Percentiles rank a stretch among this genome's conserved stretches.
These are phyloP conservation scores for Terfezia claveryi DNA, from an alignment of 495 filamentous ascomycete genomes.

Conservation along the genomic window DNA sequence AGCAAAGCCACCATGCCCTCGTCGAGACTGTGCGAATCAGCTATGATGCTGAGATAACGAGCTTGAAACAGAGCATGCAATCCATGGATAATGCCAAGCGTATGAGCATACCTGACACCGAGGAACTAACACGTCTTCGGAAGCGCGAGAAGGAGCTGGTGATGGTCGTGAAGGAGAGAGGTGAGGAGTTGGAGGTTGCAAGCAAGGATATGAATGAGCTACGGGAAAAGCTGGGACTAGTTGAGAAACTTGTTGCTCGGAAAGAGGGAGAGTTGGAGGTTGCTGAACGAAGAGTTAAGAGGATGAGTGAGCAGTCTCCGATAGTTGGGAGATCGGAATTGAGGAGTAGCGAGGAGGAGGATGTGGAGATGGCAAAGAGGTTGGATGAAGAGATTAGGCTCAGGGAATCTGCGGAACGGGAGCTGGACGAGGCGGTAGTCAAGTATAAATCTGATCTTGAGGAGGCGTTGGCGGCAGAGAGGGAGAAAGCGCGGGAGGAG, in stretches of 20 bases:
- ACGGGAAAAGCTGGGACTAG: constrained; percentile 2
- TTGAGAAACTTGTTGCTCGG: constrained; percentile 8
- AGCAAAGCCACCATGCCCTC: not conserved
- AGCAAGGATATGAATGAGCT: constrained; percentile 7
- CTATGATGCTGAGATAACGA: constrained; percentile 2
- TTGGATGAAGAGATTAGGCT: not conserved
- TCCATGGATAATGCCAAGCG: not conserved
- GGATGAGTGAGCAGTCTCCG: not conserved
- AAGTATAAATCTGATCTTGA: constrained; percentile 6
- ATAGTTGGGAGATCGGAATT: not conserved
- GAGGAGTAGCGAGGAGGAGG: constrained; percentile 4
- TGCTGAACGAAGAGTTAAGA: not conserved
- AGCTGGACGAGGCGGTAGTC: constrained; percentile 3
- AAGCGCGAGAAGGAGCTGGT: constrained; percentile 6
- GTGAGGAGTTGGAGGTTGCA: constrained; percentile 14
- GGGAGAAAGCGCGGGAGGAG: not conserved
- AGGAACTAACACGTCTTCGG: constrained; percentile 1
- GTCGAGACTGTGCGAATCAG: constrained; percentile 3
- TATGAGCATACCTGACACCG: not conserved
- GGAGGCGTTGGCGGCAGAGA: not conserved
- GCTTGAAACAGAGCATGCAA: constrained; percentile 2
- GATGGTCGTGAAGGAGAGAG: constrained; percentile 11
- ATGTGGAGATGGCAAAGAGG: constrained; percentile 3
- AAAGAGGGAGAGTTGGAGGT: not conserved
- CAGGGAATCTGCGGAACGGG: not conserved